Conservation (phyloP, 176 grass and related monocot species). For the Cenchrus americanus region DNA sequence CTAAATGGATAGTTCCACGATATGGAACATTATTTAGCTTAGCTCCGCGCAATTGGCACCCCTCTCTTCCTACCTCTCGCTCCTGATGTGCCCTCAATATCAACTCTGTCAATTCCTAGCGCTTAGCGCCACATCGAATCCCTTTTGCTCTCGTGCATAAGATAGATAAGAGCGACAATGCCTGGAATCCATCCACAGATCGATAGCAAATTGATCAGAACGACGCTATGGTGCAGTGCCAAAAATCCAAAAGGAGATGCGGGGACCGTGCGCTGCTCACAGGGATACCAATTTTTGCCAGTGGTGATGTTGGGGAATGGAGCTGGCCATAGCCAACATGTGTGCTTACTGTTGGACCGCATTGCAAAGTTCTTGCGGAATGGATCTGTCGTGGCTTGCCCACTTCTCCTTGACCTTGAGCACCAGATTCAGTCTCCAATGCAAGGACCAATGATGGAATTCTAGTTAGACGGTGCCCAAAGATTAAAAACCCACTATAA, state of each 20-base stretch:
- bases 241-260: neutral
- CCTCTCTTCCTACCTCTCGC: neutral
- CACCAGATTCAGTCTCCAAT: neutral
- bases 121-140: neutral
- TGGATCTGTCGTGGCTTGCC: neutral
- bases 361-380: neutral
- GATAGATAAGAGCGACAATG: neutral
- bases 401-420: neutral
- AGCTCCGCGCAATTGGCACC: too few species aligned
- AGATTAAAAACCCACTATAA: neutral
- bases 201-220: neutral
- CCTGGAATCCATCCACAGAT: neutral
- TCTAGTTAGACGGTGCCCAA: neutral
- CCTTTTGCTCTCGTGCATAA: neutral
- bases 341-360: neutral
- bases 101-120: neutral
- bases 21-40: too few species aligned
- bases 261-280: neutral
- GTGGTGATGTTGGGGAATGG: neutral
- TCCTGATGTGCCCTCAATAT: neutral
- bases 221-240: neutral
- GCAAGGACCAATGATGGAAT: too few species aligned
- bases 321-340: neutral
- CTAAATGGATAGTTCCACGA: too few species aligned
- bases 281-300: conserved; percentile 23